Base-by-base conservation (phyloP, 345 rosid genomes). In the Camelina neglecta region DNA sequence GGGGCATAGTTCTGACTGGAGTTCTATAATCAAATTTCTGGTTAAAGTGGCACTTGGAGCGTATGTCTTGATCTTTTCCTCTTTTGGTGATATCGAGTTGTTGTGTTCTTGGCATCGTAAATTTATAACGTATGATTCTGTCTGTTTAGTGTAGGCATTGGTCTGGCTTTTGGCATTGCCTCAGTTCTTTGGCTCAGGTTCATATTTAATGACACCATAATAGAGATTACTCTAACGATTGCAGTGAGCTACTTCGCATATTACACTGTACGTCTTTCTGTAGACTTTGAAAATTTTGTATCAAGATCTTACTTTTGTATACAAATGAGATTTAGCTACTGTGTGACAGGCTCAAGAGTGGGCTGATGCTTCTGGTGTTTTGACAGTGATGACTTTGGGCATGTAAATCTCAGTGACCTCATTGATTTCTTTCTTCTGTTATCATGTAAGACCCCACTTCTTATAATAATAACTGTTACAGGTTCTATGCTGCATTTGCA, bases 361-460 rank as follows among this genome's bases (percentile, higher is more conserved):
- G 57, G 81, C 87, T 71, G 89, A 48, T 71, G 86, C 92, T 75
- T 95, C 99, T 66, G 99, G 99, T 60, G 94, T 95, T 83, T 82
- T 95, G 84, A 86, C 99, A 24, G 99, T 95, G 77, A 95, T 92
- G 98, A 87, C 97, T 60, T 68, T 95, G 83, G 99, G 97, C 88
- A 95, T 95, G 99, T 92, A 88, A 86, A 88, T 83, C 50, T 53
- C 75, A 63, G 75, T 55, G 23, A 18, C 74, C 53, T 50, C 45
- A 31, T 60, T 66, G 29, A 7, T 48, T 56, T 31, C 21, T 12
- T 4, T 41, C 11, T 35, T 71, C 71, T 48, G 21, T 48, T 31
- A 2, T 44, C 71, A 9, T 71, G 73, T 48, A 50, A 64, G 66
- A 71, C 65, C n/a, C 7, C 36, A 24, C 20, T 57, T 71, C 2